Base-by-base conservation (phyloP, 306 rosid genomes). In the Carpinus fangiana region DNA sequence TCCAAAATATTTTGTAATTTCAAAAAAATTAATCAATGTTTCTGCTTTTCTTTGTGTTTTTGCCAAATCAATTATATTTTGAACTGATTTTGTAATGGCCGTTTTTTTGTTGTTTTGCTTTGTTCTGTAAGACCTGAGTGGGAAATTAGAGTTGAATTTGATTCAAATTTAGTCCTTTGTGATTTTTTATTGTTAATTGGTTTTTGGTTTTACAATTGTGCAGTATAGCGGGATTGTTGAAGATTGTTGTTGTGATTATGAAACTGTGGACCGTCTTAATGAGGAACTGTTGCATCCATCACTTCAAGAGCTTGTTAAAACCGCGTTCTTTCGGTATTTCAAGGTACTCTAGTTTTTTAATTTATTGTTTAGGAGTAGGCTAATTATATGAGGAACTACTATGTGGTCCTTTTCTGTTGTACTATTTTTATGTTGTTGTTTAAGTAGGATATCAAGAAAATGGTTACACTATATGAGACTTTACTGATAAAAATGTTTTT, bases 171-270 rank as follows among this genome's bases (percentile, higher is more conserved):
- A 74, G 12, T 41, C 46, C 56, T 34, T 36, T 59, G 31, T 2
- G 45, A 54, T 69, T 9, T 53, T 69, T 8, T 31, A 52, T 23
- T 73, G 2, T 14, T 18, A 12, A 74, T 64, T 12, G 75, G 46
- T 79, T 43, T 55, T 43, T 47, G 45, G 43, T 70, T 31, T 73
- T 47, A 48, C 62, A 4, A 45, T 23, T 50, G 2, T 48, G 13
- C 50, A 81, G 86, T 89, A 85, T 77, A 91, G 83, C 70, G 96
- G 91, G 56, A 84, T 91, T 47, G 88, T 89, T 50, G 93, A 91
- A 84, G 96, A 91, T 67, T 91, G 93, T 65, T 89, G 93, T 79
- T 89, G 93, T 84, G 90, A 87, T 75, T 91, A 91, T 78, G 93
- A 89, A 74, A 87, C 93, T 0, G 89, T 89, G 64, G 85, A 91